Evolutionary conservation across 768 basidiomycete genomes (phyloP), one percentile per base, ranked within the genome.

Genomic region (Podaxis pistillaris): DNA sequence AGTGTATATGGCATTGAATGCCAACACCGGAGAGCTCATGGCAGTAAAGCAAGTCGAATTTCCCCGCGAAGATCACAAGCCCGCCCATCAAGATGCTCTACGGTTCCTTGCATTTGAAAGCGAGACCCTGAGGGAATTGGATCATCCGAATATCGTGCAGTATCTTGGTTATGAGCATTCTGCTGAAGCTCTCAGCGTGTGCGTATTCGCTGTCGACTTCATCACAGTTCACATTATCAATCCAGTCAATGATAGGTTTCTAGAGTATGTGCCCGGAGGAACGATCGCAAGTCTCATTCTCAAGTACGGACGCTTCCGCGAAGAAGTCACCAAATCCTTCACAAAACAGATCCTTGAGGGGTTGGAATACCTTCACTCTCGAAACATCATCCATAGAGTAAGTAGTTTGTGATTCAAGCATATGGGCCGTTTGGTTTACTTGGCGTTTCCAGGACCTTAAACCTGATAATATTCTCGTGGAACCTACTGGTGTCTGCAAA

Each of bases 221-320:
- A 17, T 58, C 17, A 17, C 38, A 28, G 3, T 50, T 56, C 50
- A n/a, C 50, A 50, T 64, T 36, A 54, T 19, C 60, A 36, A 52
- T 51, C 50, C 13, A 55, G 41, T 46, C 17, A 37, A 68, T 30
- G 60, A 41, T 65, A 96, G 94, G 67, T 97, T 98, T 77, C 76
- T 98, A 69, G 94, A 98, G 75, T 98, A 98, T 71, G 91, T 98
- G 36, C 92, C 94, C 37, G 96, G 96, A 63, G 95, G 96, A n/a
- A 94, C 93, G 1, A 87, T 98, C 59, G 88, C 86, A 68, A 83
- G 86, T 65, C 86, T 90, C 75, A 73, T 96, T 64, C 82, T 85
- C 46, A 89, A 87, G 59, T 85, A 93, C 69, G 93, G 93, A 57
- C 85, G 83, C 66, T 96, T 97, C 72, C 83, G 87, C 53, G 89